Evolutionary conservation across 2,329 filamentous ascomycete species (phyloP).

Genomic region (Phaeosphaeria sp.): DNA sequence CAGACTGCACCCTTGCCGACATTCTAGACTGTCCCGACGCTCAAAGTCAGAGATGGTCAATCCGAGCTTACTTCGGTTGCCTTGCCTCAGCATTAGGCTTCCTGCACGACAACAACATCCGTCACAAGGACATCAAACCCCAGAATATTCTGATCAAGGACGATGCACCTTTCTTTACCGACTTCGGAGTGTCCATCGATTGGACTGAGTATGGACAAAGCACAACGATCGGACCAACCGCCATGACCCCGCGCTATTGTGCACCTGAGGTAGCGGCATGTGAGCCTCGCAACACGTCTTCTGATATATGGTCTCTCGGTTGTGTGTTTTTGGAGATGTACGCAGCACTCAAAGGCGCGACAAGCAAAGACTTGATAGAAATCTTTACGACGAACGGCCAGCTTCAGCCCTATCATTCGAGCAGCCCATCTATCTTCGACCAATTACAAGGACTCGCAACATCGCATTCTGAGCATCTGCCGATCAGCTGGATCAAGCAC

Average conservation of each 20-base stretch:
- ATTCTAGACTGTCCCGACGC: conserved; percentile 14
- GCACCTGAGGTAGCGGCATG: conserved; percentile 27
- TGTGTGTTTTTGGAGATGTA: conserved; percentile 29
- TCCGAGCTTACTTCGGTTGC: conserved; percentile 22
- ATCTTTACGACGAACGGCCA: neutral
- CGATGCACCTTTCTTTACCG: conserved; percentile 21
- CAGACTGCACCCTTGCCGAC: conserved; percentile 20
- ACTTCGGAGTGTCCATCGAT: conserved; percentile 23
- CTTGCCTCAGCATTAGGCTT: conserved; percentile 12
- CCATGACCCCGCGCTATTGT: conserved; percentile 23
- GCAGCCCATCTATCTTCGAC: neutral
- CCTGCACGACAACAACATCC: conserved; percentile 19
- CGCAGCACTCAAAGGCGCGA: conserved; percentile 13
- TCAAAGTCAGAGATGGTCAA: conserved; percentile 12
- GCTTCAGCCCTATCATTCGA: neutral
- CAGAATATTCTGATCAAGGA: conserved; percentile 20
- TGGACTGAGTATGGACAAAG: conserved; percentile 18
- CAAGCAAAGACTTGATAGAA: neutral
- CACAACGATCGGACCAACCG: conserved; percentile 15
- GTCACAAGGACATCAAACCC: conserved; percentile 29
- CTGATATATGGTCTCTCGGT: conserved; percentile 32
- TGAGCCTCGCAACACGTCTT: conserved; percentile 15
- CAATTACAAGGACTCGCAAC: neutral
- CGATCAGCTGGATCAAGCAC: neutral
- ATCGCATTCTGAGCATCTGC: neutral